These are phyloP conservation scores for Fusarium lyarnte DNA, from an alignment of 2,329 filamentous ascomycete species.

Conservation along the genomic window DNA sequence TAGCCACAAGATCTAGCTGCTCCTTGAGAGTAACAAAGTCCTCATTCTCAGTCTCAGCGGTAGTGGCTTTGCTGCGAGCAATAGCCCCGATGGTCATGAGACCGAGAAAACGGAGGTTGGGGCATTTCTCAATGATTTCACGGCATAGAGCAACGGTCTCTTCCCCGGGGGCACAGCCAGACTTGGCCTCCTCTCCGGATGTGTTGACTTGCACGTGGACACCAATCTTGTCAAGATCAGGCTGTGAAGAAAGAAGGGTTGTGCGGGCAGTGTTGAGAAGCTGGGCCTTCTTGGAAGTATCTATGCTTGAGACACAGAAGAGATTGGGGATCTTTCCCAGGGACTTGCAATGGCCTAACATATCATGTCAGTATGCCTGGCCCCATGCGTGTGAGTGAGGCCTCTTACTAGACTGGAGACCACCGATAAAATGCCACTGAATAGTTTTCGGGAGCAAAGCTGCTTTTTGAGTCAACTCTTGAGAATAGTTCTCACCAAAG, in stretches of 20 bases:
- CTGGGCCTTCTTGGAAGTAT: slow-evolving; percentile 86
- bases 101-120: slow-evolving; percentile 78
- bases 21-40: slow-evolving; percentile 79
- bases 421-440: slow-evolving; percentile 96
- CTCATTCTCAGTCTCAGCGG: slow-evolving; percentile 84
- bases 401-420: slow-evolving; percentile 75
- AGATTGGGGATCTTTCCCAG: slow-evolving; percentile 89
- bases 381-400: neutral
- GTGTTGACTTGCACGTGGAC: slow-evolving; percentile 97
- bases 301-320: slow-evolving; percentile 91
- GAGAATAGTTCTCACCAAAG: slow-evolving; percentile 97
- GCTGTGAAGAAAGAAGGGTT: slow-evolving; percentile 58
- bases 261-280: slow-evolving; percentile 81
- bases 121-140: slow-evolving; percentile 75
- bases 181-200: slow-evolving; percentile 86
- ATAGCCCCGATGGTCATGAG: slow-evolving; percentile 99
- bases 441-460: slow-evolving; percentile 79
- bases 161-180: slow-evolving; percentile 76
- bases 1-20: slow-evolving; percentile 75
- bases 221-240: slow-evolving; percentile 61
- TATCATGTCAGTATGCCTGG: slow-evolving; percentile 8
- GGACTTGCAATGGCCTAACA: slow-evolving; percentile 83
- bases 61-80: slow-evolving; percentile 79
- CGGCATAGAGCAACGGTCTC: slow-evolving; percentile 72
- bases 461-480: slow-evolving; percentile 89